Evolutionary conservation across 1,284 basidiomycete species (phyloP), one percentile per base, ranked within the genome.

Genomic region (Boletus calvinii): DNA sequence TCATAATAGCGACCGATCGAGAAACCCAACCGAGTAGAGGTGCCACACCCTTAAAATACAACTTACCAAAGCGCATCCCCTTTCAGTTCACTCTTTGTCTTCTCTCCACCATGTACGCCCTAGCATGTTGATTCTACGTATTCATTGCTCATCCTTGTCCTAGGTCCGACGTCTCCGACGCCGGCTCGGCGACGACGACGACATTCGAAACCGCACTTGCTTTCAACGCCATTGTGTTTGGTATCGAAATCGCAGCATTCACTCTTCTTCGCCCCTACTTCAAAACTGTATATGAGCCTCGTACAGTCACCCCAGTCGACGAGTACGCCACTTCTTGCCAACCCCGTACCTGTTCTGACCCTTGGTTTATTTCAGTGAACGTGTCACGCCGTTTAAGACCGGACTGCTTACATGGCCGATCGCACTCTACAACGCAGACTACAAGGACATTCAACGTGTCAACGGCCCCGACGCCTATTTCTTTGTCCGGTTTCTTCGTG

Each of bases 401-500:
- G 71, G 71, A 18, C 56, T 79, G 8, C 68, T 87, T 29, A 60
- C 74, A 39, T 90, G 90, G 86, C 83, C 85, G 0, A 53, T 77
- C 29, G 73, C 78, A 1, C 68, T 89, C 18, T 83, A 70, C 68
- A 74, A 72, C 6, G 75, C 82, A 8, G 77, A 90, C 63, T 81
- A 83, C 63, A 69, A 76, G 17, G 77, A 79, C 6, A 85, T 90
- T 46, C 78, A 78, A 54, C 67, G 72, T n/a, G 76, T 84, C 54
- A 96, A 97, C 59, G 95, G 96, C 32, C 80, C 92, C 54, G 96
- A 99, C 66, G 91, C 94, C 30, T 99, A 96, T 75, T 87, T 97
- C 67, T 98, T 92, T 63, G 83, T 97, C 43, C 87, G 92, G 50
- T 98, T 90, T 69, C 77, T 95, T 37, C 84, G 87, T 52, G 84